phyloP scores from a whole-genome alignment of 2,329 filamentous ascomycete genomes.

The Lecanicillium sp. region DNA sequence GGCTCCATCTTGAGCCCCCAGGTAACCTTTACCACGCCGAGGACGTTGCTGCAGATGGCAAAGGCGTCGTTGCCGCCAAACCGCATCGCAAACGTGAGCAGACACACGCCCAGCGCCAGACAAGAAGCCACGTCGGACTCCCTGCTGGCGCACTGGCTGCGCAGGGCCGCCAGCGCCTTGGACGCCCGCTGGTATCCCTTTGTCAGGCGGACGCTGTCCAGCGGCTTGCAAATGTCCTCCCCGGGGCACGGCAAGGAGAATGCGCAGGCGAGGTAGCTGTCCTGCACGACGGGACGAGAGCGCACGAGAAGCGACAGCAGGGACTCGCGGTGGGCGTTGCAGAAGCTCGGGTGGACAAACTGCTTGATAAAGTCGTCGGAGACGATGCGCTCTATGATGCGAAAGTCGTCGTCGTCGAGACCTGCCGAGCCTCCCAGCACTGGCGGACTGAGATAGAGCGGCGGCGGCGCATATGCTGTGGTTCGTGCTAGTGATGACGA shows the following conservation, averaged over 20 bases:
- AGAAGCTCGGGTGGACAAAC: slow-evolving; percentile 15
- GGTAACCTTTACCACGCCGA: slow-evolving; percentile 12
- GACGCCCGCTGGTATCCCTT: slow-evolving; percentile 12
- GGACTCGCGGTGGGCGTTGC: slow-evolving; percentile 10
- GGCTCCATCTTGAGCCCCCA: not conserved
- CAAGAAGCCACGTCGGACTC: slow-evolving; percentile 11
- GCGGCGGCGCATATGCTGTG: too few species aligned
- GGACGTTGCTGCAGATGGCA: slow-evolving; percentile 12
- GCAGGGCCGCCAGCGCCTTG: slow-evolving; percentile 11
- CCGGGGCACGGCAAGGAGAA: slow-evolving; percentile 5
- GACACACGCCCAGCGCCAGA: slow-evolving; percentile 12
- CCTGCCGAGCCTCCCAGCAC: not conserved
- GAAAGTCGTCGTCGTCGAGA: slow-evolving; percentile 4
- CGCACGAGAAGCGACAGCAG: slow-evolving; percentile 11
- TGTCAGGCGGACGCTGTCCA: not conserved
- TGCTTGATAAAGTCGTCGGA: slow-evolving; percentile 10
- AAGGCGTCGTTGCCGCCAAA: slow-evolving; percentile 9
- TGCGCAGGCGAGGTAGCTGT: slow-evolving; percentile 14
- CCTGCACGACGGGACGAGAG: slow-evolving; percentile 6
- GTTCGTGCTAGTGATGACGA: too few species aligned
- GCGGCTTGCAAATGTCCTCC: slow-evolving; percentile 1
- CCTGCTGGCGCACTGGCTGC: slow-evolving; percentile 8
- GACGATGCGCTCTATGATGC: slow-evolving; percentile 7
- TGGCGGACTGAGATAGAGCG: not conserved
- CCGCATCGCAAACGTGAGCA: slow-evolving; percentile 13